Evolutionary conservation across 2,329 filamentous ascomycete genomes (phyloP).

Genomic region (Alternaria gansuensis): DNA sequence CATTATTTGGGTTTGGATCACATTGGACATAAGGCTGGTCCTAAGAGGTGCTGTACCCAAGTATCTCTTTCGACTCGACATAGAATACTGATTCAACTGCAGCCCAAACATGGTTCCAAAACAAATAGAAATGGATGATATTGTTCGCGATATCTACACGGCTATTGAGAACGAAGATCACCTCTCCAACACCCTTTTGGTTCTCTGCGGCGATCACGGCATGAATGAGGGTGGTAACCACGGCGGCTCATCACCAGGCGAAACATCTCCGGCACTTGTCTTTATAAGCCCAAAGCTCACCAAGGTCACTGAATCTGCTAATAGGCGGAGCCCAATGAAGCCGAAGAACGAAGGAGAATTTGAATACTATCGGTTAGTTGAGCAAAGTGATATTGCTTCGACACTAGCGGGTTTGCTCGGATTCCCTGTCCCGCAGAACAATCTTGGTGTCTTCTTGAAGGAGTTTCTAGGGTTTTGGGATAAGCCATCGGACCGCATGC

Average conservation of each 20-base stretch:
- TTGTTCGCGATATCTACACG: slow-evolving; percentile 78
- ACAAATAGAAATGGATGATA: slow-evolving; percentile 89
- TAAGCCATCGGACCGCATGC: slow-evolving; percentile 64
- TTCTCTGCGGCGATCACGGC: slow-evolving; percentile 94
- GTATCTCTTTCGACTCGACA: background rate
- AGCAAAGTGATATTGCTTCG: slow-evolving; percentile 93
- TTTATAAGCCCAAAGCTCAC: slow-evolving; percentile 88
- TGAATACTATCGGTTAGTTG: slow-evolving; percentile 82
- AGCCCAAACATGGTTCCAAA: slow-evolving; percentile 93
- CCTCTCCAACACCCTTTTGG: slow-evolving; percentile 79
- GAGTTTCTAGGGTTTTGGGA: slow-evolving; percentile 83
- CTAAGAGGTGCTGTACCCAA: slow-evolving; percentile 67
- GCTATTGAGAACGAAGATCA: slow-evolving; percentile 76
- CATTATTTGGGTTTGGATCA: slow-evolving; percentile 97
- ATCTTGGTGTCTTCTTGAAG: slow-evolving; percentile 83
- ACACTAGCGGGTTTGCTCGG: slow-evolving; percentile 87
- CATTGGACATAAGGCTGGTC: slow-evolving; percentile 95
- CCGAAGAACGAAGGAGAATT: slow-evolving; percentile 69
- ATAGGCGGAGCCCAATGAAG: slow-evolving; percentile 62
- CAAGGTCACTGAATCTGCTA: slow-evolving; percentile 56
- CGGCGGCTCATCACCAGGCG: slow-evolving; percentile 89
- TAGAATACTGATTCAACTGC: slow-evolving; percentile 16
- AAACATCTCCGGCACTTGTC: slow-evolving; percentile 90
- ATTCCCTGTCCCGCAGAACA: slow-evolving; percentile 88
- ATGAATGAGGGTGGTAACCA: slow-evolving; percentile 99